These are phyloP conservation scores for Pythium utonaiense DNA, from an alignment of 352 stramenopile species.

Conservation along the genomic window DNA sequence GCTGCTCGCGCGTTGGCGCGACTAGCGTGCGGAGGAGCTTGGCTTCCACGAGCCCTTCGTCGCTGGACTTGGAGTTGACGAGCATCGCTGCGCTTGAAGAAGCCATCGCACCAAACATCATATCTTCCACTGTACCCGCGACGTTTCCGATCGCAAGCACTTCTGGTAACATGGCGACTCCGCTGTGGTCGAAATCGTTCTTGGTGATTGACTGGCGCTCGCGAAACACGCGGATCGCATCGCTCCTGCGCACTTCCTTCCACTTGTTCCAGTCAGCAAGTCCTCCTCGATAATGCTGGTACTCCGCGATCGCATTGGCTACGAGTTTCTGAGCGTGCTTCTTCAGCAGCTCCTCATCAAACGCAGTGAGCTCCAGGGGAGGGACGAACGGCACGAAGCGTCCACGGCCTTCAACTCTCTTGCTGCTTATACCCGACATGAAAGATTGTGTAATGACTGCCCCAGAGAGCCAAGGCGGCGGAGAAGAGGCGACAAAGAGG, in stretches of 20 bases:
- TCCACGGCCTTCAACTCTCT: not conserved
- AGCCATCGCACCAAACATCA: constrained; percentile 40
- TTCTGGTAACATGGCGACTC: constrained; percentile 11
- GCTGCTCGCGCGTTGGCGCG: constrained; percentile 29
- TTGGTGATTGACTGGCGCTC: constrained; percentile 24
- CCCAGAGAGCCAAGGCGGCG: not conserved
- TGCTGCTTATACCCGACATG: constrained; percentile 6
- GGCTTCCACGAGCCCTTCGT: constrained; percentile 35
- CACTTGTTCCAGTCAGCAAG: constrained; percentile 16
- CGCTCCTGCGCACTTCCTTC: constrained; percentile 8
- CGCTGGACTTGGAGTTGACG: constrained; percentile 28
- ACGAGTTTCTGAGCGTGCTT: constrained; percentile 9
- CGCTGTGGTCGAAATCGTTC: constrained; percentile 8
- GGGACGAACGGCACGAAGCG: constrained; percentile 15
- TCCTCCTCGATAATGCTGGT: constrained; percentile 12
- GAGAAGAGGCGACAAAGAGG: too few relatives aligned
- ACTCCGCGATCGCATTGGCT: constrained; percentile 7
- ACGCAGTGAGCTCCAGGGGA: not conserved
- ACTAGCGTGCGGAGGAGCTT: constrained; percentile 36
- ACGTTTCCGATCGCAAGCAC: constrained; percentile 32
- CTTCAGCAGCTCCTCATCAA: constrained; percentile 4
- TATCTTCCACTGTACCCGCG: constrained; percentile 42
- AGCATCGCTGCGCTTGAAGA: constrained; percentile 26
- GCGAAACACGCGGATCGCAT: constrained; percentile 19
- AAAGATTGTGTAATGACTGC: constrained; percentile 4